These are phyloP conservation scores for Colletotrichum theobromicola DNA, from an alignment of 2,329 filamentous ascomycete species.

Conservation along the genomic window DNA sequence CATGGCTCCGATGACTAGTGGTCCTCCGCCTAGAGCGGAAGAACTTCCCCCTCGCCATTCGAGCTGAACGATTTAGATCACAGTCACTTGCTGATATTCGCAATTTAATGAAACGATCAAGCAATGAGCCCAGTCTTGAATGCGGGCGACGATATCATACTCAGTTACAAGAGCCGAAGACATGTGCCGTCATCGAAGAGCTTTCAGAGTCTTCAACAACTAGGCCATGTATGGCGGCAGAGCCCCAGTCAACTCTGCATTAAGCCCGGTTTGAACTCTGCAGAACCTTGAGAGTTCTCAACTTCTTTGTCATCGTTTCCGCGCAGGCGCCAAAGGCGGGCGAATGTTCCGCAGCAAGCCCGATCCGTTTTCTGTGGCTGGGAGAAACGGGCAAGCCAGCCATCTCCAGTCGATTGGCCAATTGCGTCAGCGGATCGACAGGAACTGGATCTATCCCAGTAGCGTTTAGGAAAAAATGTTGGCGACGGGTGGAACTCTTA, in stretches of 20 bases:
- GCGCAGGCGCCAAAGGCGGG: neutral
- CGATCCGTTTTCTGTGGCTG: neutral
- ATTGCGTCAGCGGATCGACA: slow-evolving; percentile 16
- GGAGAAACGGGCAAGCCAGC: neutral
- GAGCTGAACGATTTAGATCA: neutral
- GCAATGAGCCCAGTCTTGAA: neutral
- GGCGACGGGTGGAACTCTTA: neutral
- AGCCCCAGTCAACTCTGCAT: neutral
- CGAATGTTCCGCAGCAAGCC: neutral
- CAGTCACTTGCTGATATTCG: neutral
- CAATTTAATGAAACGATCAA: neutral
- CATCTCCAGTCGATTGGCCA: neutral
- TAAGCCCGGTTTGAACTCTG: neutral
- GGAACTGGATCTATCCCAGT: slow-evolving; percentile 14
- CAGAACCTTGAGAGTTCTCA: neutral
- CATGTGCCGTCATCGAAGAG: neutral
- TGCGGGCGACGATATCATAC: neutral
- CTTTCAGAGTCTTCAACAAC: neutral
- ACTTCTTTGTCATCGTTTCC: neutral
- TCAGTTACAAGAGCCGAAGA: neutral
- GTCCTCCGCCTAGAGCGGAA: neutral
- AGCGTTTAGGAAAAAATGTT: slow-evolving; percentile 3
- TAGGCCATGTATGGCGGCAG: neutral
- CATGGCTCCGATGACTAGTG: neutral
- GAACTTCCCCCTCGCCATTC: neutral